phyloP scores from a whole-genome alignment of 169 alveolate genomes.

The Amoebophrya sp. region DNA sequence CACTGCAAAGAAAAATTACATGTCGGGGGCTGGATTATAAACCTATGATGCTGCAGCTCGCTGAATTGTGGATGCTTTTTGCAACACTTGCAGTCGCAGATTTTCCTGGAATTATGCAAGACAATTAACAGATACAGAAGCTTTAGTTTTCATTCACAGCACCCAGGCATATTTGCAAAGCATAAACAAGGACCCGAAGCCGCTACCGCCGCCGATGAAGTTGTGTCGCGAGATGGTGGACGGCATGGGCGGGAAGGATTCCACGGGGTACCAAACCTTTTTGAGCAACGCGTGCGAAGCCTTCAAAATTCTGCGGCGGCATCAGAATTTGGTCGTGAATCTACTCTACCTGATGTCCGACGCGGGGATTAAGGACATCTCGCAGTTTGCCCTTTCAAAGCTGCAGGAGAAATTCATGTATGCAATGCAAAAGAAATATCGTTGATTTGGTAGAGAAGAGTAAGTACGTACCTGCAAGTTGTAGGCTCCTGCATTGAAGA shows the following conservation, averaged over 20 bases:
- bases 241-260: constrained; percentile 77
- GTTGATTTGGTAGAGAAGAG: too few species aligned
- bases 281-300: constrained; percentile 55
- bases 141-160: neutral
- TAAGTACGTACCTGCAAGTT: too few species aligned
- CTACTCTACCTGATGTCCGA: constrained; percentile 81
- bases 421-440: too few species aligned
- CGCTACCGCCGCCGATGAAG: constrained; percentile 87
- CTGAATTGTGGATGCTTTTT: too few species aligned
- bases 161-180: neutral
- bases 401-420: constrained; percentile 74
- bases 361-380: constrained; percentile 73
- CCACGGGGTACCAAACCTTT: constrained; percentile 51
- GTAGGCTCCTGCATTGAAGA: too few species aligned
- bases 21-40: too few species aligned
- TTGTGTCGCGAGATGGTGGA: constrained; percentile 89
- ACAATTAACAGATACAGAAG: neutral
- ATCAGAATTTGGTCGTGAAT: constrained; percentile 68
- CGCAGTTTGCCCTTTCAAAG: constrained; percentile 51
- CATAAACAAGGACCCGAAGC: constrained; percentile 69
- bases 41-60: too few species aligned
- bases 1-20: too few species aligned
- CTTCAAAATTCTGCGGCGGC: constrained; percentile 66
- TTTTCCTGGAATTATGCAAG: neutral
- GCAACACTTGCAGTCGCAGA: constrained; percentile 52